phyloP scores from a whole-genome alignment of 768 basidiomycete genomes.

The Suillus fuscotomentosus region DNA sequence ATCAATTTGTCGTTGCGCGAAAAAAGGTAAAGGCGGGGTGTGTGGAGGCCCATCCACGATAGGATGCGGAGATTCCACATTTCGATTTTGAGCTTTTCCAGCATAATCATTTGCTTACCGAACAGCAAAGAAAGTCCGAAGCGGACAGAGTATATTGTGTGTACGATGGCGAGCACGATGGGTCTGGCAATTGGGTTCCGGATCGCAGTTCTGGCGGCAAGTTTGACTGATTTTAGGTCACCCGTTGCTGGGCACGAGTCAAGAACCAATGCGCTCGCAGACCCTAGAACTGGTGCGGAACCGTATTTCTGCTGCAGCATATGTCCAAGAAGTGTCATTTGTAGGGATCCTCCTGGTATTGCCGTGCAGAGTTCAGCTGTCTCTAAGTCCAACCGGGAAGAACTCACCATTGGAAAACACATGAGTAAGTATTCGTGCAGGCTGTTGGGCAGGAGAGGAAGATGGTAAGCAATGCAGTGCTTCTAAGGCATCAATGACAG shows the following conservation, averaged over 20 bases:
- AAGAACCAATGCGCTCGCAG: constrained; percentile 19
- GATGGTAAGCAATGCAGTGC: constrained; percentile 20
- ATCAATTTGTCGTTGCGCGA: constrained; percentile 31
- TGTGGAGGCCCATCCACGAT: constrained; percentile 28
- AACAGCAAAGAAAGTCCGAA: constrained; percentile 12
- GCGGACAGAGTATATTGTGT: constrained; percentile 9
- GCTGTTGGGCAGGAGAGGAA: neutral
- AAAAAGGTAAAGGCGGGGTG: constrained; percentile 37
- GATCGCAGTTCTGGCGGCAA: constrained; percentile 20
- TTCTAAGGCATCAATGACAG: constrained; percentile 24
- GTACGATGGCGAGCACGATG: constrained; percentile 14
- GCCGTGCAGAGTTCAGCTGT: neutral
- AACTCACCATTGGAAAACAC: constrained; percentile 29
- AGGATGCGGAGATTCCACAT: constrained; percentile 25
- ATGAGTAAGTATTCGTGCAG: constrained; percentile 24
- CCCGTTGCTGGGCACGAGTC: constrained; percentile 22
- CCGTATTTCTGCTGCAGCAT: constrained; percentile 20
- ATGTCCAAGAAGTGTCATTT: constrained; percentile 18
- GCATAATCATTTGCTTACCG: constrained; percentile 14
- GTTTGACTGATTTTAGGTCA: constrained; percentile 12
- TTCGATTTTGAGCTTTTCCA: constrained; percentile 6
- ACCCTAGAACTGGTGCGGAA: constrained; percentile 3
- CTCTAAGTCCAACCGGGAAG: neutral
- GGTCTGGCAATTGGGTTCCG: constrained; percentile 19
- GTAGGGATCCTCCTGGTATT: constrained; percentile 21